phyloP scores from a whole-genome alignment of 2,329 filamentous ascomycete species.

The Aspergillus chevalieri region DNA sequence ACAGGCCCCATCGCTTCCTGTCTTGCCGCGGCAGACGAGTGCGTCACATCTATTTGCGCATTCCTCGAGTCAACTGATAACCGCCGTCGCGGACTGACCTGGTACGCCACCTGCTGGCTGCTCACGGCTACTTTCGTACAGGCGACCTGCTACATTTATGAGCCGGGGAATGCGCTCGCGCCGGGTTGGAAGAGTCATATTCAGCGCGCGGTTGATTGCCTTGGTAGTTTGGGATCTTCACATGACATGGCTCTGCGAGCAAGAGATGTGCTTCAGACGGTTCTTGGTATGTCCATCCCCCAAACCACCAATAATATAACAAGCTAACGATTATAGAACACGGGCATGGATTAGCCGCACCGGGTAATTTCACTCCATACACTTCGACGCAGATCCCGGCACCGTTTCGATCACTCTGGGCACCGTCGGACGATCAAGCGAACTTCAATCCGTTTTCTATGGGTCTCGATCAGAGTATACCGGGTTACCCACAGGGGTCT shows the following conservation, averaged over 20 bases:
- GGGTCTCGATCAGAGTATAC: conserved; percentile 4
- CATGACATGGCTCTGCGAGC: conserved; percentile 16
- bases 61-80: conserved; percentile 14
- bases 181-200: conserved; percentile 10
- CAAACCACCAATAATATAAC: not conserved
- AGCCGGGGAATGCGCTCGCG: conserved; percentile 10
- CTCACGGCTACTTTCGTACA: conserved; percentile 18
- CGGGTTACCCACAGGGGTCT: conserved; percentile 11
- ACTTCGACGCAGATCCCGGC: conserved; percentile 4
- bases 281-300: conserved; percentile 7
- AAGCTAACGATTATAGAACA: conserved; percentile 1
- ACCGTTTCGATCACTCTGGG: conserved; percentile 6
- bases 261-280: conserved; percentile 11
- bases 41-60: conserved; percentile 14
- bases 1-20: conserved; percentile 11
- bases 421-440: conserved; percentile 5
- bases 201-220: conserved; percentile 11
- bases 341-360: not conserved
- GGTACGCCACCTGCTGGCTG: conserved; percentile 20
- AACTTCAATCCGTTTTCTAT: conserved; percentile 8
- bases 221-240: conserved; percentile 13
- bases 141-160: conserved; percentile 17
- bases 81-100: conserved; percentile 11
- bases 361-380: conserved; percentile 3
- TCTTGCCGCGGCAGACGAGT: conserved; percentile 14